Evolutionary conservation across 2,329 filamentous ascomycete genomes (phyloP).

Genomic region (Tolypocladium cylindrosporum): DNA sequence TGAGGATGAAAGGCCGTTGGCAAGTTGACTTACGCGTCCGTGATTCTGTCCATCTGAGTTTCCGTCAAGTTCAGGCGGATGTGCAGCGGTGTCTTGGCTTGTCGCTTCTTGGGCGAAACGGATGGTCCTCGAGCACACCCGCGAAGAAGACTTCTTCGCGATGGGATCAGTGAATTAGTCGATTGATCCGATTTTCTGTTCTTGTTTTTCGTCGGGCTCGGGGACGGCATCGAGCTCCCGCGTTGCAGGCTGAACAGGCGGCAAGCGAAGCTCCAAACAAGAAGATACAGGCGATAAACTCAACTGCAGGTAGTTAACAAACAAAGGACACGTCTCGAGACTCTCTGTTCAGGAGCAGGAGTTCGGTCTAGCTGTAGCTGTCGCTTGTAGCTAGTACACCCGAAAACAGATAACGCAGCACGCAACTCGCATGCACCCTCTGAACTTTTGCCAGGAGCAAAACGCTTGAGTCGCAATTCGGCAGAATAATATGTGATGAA

Average conservation of each 20-base stretch:
- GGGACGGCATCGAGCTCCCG: neutral
- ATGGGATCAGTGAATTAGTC: slow-evolving; percentile 14
- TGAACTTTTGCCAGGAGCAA: neutral
- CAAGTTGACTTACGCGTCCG: slow-evolving; percentile 28
- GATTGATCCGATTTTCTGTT: slow-evolving; percentile 14
- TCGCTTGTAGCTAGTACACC: neutral
- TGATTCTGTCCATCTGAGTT: slow-evolving; percentile 36
- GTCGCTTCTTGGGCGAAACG: slow-evolving; percentile 23
- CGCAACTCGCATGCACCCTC: neutral
- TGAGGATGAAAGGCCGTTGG: neutral
- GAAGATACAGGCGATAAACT: neutral
- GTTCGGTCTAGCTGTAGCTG: neutral
- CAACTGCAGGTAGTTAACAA: neutral
- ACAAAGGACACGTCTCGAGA: neutral
- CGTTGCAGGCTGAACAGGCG: neutral
- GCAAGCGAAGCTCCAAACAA: neutral
- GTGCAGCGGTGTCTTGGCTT: slow-evolving; percentile 27
- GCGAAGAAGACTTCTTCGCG: slow-evolving; percentile 28
- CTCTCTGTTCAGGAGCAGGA: neutral
- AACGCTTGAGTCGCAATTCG: neutral
- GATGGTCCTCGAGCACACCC: slow-evolving; percentile 15
- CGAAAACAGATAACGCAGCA: neutral
- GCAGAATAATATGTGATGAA: neutral
- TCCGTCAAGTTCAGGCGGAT: slow-evolving; percentile 39
- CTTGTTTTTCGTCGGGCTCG: slow-evolving; percentile 6